These are phyloP conservation scores for Ligustrum vulgare DNA, from an alignment of 257 asterid species.

Conservation along the genomic window DNA sequence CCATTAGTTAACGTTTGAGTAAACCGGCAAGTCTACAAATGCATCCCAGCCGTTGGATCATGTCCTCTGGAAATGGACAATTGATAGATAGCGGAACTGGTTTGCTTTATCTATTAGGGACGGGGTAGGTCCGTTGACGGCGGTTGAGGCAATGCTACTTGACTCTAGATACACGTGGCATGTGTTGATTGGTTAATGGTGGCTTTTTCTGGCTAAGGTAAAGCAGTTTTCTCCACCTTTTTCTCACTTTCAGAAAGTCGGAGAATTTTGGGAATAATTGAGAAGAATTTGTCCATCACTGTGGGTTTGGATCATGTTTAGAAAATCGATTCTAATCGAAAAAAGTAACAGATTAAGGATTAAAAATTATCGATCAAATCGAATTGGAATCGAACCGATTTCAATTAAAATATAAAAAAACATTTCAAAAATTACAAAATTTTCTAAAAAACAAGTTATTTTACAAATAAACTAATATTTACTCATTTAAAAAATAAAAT, in stretches of 20 bases:
- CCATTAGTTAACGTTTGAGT: constrained; percentile 9
- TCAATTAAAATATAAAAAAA: too few relatives aligned
- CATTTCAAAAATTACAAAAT: too few relatives aligned
- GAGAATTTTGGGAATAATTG: neutral
- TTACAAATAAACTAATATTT: too few relatives aligned
- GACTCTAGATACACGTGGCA: neutral
- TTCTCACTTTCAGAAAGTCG: neutral
- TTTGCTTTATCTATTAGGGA: constrained; percentile 3
- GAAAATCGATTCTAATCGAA: too few relatives aligned
- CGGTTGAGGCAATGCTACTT: neutral
- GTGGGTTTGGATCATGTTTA: too few relatives aligned
- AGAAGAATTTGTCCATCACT: neutral
- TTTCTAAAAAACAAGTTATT: too few relatives aligned
- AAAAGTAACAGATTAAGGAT: too few relatives aligned
- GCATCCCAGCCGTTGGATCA: constrained; percentile 41
- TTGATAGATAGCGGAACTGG: constrained; percentile 7
- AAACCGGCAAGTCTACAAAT: constrained; percentile 24
- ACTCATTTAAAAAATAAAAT: too few relatives aligned
- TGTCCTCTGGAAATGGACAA: constrained; percentile 22
- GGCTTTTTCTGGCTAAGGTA: neutral
- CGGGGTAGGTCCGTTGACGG: neutral
- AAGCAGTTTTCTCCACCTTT: neutral
- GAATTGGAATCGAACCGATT: too few relatives aligned
- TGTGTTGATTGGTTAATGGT: neutral
- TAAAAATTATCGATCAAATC: too few relatives aligned